These are phyloP conservation scores for Wickerhamiella allomyrinae DNA, from an alignment of 805 yeast species.

Conservation along the genomic window DNA sequence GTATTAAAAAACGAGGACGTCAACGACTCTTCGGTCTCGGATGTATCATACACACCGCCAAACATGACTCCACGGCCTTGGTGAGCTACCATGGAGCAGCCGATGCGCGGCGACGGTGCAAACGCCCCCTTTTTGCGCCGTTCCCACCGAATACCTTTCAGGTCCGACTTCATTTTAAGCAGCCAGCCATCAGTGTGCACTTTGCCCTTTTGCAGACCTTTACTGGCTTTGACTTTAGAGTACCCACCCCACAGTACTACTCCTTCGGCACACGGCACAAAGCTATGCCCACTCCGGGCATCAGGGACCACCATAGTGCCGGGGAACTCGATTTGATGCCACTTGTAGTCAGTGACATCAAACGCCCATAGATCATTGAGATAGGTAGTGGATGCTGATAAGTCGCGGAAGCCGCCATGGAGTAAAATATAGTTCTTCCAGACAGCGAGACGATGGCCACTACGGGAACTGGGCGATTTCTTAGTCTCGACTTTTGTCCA, in stretches of 20 bases:
- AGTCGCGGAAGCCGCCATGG: constrained; percentile 87
- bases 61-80: constrained; percentile 84
- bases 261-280: constrained; percentile 65
- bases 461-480: constrained; percentile 61
- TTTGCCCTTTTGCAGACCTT: constrained; percentile 83
- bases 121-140: constrained; percentile 79
- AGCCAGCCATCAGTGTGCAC: constrained; percentile 77
- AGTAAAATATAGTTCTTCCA: constrained; percentile 85
- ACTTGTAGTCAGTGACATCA: constrained; percentile 76
- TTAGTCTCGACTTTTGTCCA: constrained; percentile 79
- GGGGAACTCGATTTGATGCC: constrained; percentile 84
- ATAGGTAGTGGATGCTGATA: constrained; percentile 73
- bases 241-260: constrained; percentile 87
- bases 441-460: constrained; percentile 79
- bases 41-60: constrained; percentile 92
- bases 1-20: constrained; percentile 76
- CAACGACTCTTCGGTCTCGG: constrained; percentile 85
- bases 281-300: constrained; percentile 84
- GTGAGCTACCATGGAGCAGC: constrained; percentile 78
- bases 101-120: constrained; percentile 88
- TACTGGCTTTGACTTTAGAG: constrained; percentile 72
- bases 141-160: constrained; percentile 71
- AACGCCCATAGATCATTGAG: constrained; percentile 82
- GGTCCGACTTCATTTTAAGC: constrained; percentile 72
- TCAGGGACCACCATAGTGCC: constrained; percentile 71